phyloP scores from a whole-genome alignment of 306 rosid species.

The Lagenaria siceraria region DNA sequence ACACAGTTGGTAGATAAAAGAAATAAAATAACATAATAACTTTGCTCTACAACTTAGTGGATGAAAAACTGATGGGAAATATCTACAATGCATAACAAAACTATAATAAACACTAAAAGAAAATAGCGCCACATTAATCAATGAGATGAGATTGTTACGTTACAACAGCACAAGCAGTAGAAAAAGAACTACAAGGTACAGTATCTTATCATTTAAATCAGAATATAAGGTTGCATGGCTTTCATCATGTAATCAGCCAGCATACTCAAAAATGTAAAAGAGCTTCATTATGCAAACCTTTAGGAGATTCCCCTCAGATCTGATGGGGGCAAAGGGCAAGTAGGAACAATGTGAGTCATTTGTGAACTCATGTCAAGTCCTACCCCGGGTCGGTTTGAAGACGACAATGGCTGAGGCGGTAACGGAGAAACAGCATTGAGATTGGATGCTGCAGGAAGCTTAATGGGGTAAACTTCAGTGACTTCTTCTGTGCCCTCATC shows the following conservation, averaged over 20 bases:
- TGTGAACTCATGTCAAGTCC: slow-evolving; percentile 16
- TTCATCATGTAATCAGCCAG: neutral
- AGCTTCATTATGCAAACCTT: neutral
- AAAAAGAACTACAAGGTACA: neutral
- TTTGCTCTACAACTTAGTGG: neutral
- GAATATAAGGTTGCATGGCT: neutral
- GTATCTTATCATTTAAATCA: neutral
- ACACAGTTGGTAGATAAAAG: neutral
- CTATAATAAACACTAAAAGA: neutral
- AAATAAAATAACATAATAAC: neutral
- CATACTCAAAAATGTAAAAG: neutral
- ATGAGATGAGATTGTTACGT: neutral
- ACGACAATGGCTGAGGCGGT: slow-evolving; percentile 13
- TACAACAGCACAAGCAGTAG: neutral
- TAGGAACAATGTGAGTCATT: slow-evolving; percentile 18
- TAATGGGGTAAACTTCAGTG: slow-evolving; percentile 77
- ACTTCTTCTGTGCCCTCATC: slow-evolving; percentile 89
- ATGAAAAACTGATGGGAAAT: neutral
- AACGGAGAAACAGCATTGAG: slow-evolving; percentile 14
- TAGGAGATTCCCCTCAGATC: neutral
- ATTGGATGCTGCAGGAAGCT: slow-evolving; percentile 26
- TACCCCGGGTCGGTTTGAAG: slow-evolving; percentile 15
- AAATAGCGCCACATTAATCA: neutral
- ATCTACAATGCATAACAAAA: neutral
- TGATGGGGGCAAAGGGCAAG: slow-evolving; percentile 9